These are phyloP conservation scores for Trametes sp. DNA, from an alignment of 1,284 basidiomycete genomes.

Conservation along the genomic window DNA sequence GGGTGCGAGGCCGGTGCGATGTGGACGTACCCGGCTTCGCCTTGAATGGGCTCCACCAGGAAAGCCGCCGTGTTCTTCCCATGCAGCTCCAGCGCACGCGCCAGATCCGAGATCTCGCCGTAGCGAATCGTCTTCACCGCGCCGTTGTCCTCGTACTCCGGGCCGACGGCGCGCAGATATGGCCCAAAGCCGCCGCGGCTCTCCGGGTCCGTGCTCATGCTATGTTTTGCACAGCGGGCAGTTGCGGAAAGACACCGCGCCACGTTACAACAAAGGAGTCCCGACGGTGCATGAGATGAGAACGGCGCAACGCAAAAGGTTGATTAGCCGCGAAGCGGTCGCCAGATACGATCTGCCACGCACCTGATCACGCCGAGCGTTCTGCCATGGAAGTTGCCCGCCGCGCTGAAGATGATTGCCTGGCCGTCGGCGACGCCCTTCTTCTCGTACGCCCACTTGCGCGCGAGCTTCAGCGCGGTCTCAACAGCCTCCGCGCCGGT, in stretches of 20 bases:
- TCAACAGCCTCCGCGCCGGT: constrained; percentile 99
- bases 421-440: constrained; percentile 87
- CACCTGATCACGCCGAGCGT: constrained; percentile 90
- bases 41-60: constrained; percentile 97
- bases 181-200: constrained; percentile 91
- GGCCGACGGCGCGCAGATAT: constrained; percentile 88
- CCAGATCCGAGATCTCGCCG: constrained; percentile 85
- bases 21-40: constrained; percentile 88
- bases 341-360: constrained; percentile 31
- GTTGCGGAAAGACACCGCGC: constrained; percentile 11
- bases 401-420: constrained; percentile 88
- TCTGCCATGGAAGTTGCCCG: constrained; percentile 96
- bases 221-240: constrained; percentile 37
- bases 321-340: constrained; percentile 23
- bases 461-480: constrained; percentile 84
- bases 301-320: constrained; percentile 26
- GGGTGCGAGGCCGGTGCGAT: background rate
- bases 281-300: constrained; percentile 19
- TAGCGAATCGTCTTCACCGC: constrained; percentile 74
- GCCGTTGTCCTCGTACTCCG: constrained; percentile 65
- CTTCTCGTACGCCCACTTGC: constrained; percentile 93
- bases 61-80: constrained; percentile 92
- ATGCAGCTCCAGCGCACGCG: constrained; percentile 82
- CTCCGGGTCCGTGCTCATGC: constrained; percentile 97
- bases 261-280: constrained; percentile 7